These are phyloP conservation scores for Lichtheimia hyalospora DNA, from an alignment of 371 early-diverging fungal genomes.

Conservation along the genomic window DNA sequence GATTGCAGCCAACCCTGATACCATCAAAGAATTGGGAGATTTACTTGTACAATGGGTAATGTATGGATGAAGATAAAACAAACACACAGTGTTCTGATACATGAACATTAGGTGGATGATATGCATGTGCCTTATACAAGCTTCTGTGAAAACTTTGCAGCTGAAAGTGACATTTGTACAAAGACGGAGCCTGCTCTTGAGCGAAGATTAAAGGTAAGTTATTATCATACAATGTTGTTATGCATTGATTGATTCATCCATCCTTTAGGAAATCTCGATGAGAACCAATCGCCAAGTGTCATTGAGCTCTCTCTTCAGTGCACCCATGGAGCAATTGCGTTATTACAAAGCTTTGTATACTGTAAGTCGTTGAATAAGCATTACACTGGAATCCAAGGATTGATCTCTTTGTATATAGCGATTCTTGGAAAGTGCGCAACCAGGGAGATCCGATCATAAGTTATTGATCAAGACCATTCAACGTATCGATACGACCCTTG, in stretches of 20 bases:
- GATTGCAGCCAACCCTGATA: conserved; percentile 22
- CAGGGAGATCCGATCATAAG: conserved; percentile 31
- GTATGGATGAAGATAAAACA: background rate
- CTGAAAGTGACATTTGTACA: too few species aligned
- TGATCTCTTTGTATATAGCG: conserved; percentile 11
- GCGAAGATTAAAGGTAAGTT: conserved; percentile 14
- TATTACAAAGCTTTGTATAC: conserved; percentile 50
- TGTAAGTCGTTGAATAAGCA: conserved; percentile 22
- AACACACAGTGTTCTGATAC: background rate
- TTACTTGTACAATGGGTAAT: conserved; percentile 40
- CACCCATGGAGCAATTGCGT: conserved; percentile 44
- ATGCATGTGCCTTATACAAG: conserved; percentile 43
- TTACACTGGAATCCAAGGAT: too few species aligned
- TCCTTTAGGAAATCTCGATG: conserved; percentile 16
- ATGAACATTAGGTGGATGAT: conserved; percentile 27
- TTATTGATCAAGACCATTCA: conserved; percentile 30
- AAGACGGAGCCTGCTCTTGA: background rate
- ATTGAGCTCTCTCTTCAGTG: conserved; percentile 40
- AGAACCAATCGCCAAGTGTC: conserved; percentile 21
- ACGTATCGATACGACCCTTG: conserved; percentile 23
- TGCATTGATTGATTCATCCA: background rate
- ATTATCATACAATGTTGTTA: conserved; percentile 10
- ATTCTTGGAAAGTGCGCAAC: conserved; percentile 33
- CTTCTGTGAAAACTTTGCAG: conserved; percentile 33
- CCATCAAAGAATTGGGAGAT: conserved; percentile 34